These are phyloP conservation scores for Fusarium sp. DNA, from an alignment of 2,329 filamentous ascomycete species.

Conservation along the genomic window DNA sequence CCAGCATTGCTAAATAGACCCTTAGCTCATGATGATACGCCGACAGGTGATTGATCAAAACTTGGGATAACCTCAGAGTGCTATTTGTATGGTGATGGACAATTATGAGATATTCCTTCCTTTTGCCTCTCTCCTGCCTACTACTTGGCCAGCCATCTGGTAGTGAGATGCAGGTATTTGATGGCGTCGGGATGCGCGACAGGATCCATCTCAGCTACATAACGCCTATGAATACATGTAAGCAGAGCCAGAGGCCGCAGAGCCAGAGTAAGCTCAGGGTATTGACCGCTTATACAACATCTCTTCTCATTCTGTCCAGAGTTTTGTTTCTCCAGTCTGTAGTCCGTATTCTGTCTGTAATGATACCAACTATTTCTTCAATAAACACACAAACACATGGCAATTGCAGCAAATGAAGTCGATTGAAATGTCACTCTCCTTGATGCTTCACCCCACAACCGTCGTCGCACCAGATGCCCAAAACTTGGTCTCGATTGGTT, in stretches of 20 bases:
- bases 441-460: constrained; percentile 10
- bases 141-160: not conserved
- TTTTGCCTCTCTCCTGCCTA: not conserved
- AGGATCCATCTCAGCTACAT: constrained; percentile 1
- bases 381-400: not conserved
- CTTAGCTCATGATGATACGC: not conserved
- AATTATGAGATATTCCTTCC: not conserved
- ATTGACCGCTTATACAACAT: not conserved
- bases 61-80: not conserved
- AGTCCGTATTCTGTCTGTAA: not conserved
- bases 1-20: not conserved
- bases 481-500: not conserved
- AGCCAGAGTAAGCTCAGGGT: constrained; percentile 1
- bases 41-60: not conserved
- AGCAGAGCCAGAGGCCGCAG: constrained; percentile 6
- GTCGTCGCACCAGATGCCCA: constrained; percentile 10
- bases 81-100: too few relatives aligned
- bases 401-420: not conserved
- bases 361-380: not conserved
- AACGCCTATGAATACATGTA: not conserved
- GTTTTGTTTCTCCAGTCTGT: not conserved
- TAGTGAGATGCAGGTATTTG: not conserved
- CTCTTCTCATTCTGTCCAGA: not conserved
- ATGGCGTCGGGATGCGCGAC: constrained; percentile 8
- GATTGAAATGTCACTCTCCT: constrained; percentile 1